Percentiles rank a stretch among this genome's conserved stretches.
phyloP scores from a whole-genome alignment of 768 basidiomycete species.

The Kwoniella sp. region DNA sequence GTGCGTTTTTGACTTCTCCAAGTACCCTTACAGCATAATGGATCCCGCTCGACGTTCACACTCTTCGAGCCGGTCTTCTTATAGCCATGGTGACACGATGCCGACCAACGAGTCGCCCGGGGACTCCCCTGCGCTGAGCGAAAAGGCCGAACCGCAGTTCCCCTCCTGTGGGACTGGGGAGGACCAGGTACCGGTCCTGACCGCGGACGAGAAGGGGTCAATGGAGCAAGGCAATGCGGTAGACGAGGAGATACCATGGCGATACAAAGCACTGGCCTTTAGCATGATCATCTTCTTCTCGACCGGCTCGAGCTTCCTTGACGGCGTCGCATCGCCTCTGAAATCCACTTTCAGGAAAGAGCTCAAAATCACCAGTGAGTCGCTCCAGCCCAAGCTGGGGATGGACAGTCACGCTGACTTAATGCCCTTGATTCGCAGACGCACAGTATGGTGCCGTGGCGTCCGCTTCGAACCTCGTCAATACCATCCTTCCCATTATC shows the following conservation, averaged over 20 bases:
- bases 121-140: too few species aligned
- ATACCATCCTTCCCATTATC: constrained; percentile 46
- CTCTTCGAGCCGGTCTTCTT: too few species aligned
- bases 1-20: too few species aligned
- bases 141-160: too few species aligned
- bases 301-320: constrained; percentile 27
- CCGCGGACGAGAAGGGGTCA: too few species aligned
- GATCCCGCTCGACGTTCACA: too few species aligned
- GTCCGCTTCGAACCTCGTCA: constrained; percentile 43
- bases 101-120: too few species aligned
- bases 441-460: constrained; percentile 45
- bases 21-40: too few species aligned
- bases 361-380: constrained; percentile 34
- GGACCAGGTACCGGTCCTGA: too few species aligned
- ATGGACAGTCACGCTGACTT: background rate
- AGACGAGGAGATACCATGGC: constrained; percentile 32
- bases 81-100: too few species aligned
- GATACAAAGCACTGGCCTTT: constrained; percentile 29
- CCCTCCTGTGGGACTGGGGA: too few species aligned
- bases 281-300: constrained; percentile 40
- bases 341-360: constrained; percentile 34
- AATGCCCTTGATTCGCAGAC: constrained; percentile 12
- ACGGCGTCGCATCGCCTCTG: constrained; percentile 23
- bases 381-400: background rate
- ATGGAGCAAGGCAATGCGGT: too few species aligned